Percentiles rank a stretch among this genome's conserved stretches.
Evolutionary conservation across 768 basidiomycete genomes (phyloP).

Genomic region (Auricularia heimuer): DNA sequence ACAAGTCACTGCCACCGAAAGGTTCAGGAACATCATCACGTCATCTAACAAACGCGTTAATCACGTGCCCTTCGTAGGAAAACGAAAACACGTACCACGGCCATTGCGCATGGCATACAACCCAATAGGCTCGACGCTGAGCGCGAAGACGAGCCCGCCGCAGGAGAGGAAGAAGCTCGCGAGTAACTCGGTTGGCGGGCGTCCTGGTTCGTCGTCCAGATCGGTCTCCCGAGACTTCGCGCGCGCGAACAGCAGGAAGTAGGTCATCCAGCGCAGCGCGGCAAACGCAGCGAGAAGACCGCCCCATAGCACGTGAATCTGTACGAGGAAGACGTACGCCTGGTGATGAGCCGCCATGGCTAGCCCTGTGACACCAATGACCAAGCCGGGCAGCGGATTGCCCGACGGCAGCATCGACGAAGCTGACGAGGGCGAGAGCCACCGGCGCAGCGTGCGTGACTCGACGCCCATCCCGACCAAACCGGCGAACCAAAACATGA

Average conservation of each 20-base stretch:
- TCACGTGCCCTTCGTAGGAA: not conserved
- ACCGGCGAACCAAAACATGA: constrained; percentile 95
- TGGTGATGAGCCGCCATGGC: constrained; percentile 93
- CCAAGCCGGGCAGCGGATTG: constrained; percentile 88
- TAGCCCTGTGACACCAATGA: constrained; percentile 85
- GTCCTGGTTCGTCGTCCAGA: constrained; percentile 78
- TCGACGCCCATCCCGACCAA: constrained; percentile 84
- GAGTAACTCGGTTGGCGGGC: constrained; percentile 88
- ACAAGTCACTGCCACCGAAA: constrained; percentile 78
- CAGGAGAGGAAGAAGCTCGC: constrained; percentile 80
- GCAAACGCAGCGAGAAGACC: constrained; percentile 71
- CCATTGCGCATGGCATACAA: constrained; percentile 86
- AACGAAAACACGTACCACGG: constrained; percentile 40
- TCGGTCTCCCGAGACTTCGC: constrained; percentile 32
- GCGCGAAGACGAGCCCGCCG: constrained; percentile 84
- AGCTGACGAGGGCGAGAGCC: constrained; percentile 32
- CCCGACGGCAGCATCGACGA: constrained; percentile 66
- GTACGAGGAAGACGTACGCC: constrained; percentile 86
- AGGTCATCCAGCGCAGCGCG: constrained; percentile 75
- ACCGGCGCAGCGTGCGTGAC: constrained; percentile 58
- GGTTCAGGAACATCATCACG: constrained; percentile 76
- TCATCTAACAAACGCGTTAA: constrained; percentile 39
- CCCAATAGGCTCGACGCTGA: constrained; percentile 82
- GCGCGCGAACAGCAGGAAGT: constrained; percentile 86
- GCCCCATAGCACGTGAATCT: constrained; percentile 90